phyloP scores from a whole-genome alignment of 371 early-diverging fungal genomes.

The Lichtheimia hyalospora region DNA sequence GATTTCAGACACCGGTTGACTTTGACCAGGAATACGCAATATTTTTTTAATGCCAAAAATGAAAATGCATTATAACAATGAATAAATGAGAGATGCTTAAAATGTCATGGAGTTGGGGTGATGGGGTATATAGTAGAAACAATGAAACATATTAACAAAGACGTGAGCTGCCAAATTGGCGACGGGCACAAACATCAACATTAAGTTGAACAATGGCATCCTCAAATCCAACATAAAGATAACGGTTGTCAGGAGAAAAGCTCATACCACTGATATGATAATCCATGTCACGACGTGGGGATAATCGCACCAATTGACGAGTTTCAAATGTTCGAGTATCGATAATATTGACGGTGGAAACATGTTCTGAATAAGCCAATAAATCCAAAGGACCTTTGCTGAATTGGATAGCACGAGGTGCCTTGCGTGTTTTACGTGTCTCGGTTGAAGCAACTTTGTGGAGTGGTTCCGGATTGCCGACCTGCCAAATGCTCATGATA shows the following conservation, averaged over 20 bases:
- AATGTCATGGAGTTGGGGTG: not conserved
- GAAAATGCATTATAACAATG: slow-evolving; percentile 1
- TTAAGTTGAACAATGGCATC: slow-evolving; percentile 21
- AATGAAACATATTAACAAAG: slow-evolving; percentile 49
- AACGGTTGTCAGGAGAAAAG: slow-evolving; percentile 28
- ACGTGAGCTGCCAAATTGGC: slow-evolving; percentile 24
- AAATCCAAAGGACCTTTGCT: slow-evolving; percentile 26
- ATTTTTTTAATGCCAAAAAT: not conserved
- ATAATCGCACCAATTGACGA: slow-evolving; percentile 57
- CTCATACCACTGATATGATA: slow-evolving; percentile 31
- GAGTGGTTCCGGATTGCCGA: slow-evolving; percentile 50
- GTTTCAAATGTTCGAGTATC: slow-evolving; percentile 80
- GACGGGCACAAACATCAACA: slow-evolving; percentile 19
- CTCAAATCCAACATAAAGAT: slow-evolving; percentile 27
- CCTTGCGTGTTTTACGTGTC: slow-evolving; percentile 41
- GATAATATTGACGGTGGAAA: slow-evolving; percentile 74
- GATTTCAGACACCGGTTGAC: too few species aligned
- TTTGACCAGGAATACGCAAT: too few species aligned
- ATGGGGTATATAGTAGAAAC: slow-evolving; percentile 9
- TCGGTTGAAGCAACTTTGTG: slow-evolving; percentile 27
- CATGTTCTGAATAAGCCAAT: slow-evolving; percentile 50
- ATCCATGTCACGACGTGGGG: slow-evolving; percentile 32
- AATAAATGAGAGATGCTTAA: not conserved
- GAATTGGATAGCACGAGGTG: slow-evolving; percentile 22
- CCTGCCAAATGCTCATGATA: slow-evolving; percentile 69